phyloP scores from a whole-genome alignment of 2,329 filamentous ascomycete species.

The Akanthomyces uredinophilus region DNA sequence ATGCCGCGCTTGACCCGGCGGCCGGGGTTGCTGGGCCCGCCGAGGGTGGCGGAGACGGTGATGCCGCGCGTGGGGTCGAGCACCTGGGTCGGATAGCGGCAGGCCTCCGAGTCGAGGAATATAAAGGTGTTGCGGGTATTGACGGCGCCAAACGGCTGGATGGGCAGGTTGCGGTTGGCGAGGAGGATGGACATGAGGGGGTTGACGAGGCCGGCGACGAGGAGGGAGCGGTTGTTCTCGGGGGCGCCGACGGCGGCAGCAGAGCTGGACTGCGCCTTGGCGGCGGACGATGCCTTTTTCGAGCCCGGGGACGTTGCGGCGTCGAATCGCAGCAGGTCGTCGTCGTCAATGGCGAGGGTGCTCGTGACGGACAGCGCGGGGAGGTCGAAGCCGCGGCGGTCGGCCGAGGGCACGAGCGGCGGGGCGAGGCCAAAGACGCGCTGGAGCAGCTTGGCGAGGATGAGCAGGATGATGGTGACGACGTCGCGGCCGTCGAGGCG shows the following conservation, averaged over 20 bases:
- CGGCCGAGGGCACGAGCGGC: not conserved
- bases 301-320: not conserved
- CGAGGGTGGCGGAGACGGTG: conserved; percentile 14
- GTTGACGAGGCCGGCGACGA: conserved; percentile 14
- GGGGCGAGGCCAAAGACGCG: conserved; percentile 5
- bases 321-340: conserved; percentile 12
- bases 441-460: conserved; percentile 10
- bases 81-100: conserved; percentile 9
- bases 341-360: conserved; percentile 13
- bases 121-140: conserved; percentile 15
- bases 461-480: conserved; percentile 10
- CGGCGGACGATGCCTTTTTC: not conserved
- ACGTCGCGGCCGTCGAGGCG: conserved; percentile 13
- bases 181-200: conserved; percentile 16
- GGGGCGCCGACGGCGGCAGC: not conserved
- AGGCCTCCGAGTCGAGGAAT: conserved; percentile 13
- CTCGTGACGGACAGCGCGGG: conserved; percentile 14
- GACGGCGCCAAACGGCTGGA: conserved; percentile 14
- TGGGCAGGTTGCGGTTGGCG: conserved; percentile 12
- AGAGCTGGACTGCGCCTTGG: not conserved
- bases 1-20: conserved; percentile 14
- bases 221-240: conserved; percentile 9
- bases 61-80: conserved; percentile 10
- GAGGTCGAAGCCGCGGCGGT: conserved; percentile 13
- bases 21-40: conserved; percentile 8